phyloP scores from a whole-genome alignment of 2,329 filamentous ascomycete genomes.

The Cytospora piceicola region DNA sequence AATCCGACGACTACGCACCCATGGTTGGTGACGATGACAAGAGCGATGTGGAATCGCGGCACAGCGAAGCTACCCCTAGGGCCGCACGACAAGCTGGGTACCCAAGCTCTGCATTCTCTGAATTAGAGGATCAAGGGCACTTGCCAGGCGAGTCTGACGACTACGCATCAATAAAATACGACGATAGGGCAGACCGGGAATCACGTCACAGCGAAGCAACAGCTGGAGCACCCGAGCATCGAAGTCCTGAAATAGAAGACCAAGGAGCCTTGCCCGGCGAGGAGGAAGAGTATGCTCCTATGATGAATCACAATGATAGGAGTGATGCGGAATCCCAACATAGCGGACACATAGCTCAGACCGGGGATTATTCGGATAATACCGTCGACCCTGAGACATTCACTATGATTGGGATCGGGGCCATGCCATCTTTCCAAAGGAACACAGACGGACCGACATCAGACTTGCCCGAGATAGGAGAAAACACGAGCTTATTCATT shows the following conservation, averaged over 20 bases:
- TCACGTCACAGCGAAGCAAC: background rate
- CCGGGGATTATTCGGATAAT: constrained; percentile 36
- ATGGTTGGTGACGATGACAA: constrained; percentile 29
- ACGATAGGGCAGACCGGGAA: background rate
- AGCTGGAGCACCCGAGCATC: background rate
- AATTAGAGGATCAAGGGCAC: constrained; percentile 16
- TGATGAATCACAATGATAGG: constrained; percentile 29
- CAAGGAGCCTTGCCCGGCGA: constrained; percentile 15
- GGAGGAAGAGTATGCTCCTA: constrained; percentile 18
- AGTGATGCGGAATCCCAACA: constrained; percentile 36
- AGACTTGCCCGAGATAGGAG: constrained; percentile 53
- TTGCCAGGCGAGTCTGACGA: constrained; percentile 16
- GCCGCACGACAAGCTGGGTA: background rate
- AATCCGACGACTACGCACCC: constrained; percentile 25
- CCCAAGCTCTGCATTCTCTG: background rate
- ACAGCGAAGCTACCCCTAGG: constrained; percentile 20
- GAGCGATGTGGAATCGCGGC: constrained; percentile 37
- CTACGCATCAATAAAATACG: constrained; percentile 7
- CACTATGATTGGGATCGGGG: constrained; percentile 63
- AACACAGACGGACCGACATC: constrained; percentile 44
- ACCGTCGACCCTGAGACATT: constrained; percentile 53
- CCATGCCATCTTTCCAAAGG: constrained; percentile 55
- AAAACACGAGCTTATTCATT: constrained; percentile 61
- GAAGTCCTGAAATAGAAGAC: constrained; percentile 12
- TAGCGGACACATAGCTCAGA: constrained; percentile 23